Base-by-base conservation (phyloP, 495 filamentous ascomycete genomes). In the Niebla homalea region DNA sequence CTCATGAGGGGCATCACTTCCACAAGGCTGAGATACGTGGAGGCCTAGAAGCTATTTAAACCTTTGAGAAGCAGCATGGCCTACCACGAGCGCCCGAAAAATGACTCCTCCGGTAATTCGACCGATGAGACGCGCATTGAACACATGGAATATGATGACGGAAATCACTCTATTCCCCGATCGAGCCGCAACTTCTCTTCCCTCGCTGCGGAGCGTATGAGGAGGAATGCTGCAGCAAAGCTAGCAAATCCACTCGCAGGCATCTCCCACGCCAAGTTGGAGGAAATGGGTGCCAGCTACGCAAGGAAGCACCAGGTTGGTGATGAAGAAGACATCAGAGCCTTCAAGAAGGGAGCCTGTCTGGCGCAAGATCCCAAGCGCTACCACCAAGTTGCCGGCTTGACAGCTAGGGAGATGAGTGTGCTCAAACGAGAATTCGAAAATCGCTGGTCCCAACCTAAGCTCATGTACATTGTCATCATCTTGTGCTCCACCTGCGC, bases 391-490 rank as follows among this genome's bases (percentile, higher is more conserved):
- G 62, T 85, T 36, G 57, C 66, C 4, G 78, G 70, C 16, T 65
- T 86, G 43, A 78, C 70, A 14, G 64, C 65, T 5, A 67, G 74
- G 6, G 84, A 88, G 55, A 68, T 64, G 23, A 66, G 71, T n/a
- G 62, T 79, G 5, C 60, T 88, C 42, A 64, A 73, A 15, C 72
- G 71, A 22, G 86, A 89, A 60, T 70, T 77, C 48, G 74, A 70
- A 0, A 70, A 86, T 62, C 79, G 78, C 51, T 89, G 86, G 85
- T 74, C 73, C 2, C 84, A 89, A 57, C 84, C 86, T 0, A 69
- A 59, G 54, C 67, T 78, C 4, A 79, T 88, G 60, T 87, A 84
- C 58, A 68, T 84, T 6, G 74, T 87, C 37, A 79, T 83, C 55
- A 64, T 75, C 11, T 59, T 83, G 36, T 83, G 79, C 50, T 82